A percentile compares a stretch with the other conserved stretches of the same genome.
Conservation (phyloP, 495 filamentous ascomycete species). For the Bryoglossum gracile region DNA sequence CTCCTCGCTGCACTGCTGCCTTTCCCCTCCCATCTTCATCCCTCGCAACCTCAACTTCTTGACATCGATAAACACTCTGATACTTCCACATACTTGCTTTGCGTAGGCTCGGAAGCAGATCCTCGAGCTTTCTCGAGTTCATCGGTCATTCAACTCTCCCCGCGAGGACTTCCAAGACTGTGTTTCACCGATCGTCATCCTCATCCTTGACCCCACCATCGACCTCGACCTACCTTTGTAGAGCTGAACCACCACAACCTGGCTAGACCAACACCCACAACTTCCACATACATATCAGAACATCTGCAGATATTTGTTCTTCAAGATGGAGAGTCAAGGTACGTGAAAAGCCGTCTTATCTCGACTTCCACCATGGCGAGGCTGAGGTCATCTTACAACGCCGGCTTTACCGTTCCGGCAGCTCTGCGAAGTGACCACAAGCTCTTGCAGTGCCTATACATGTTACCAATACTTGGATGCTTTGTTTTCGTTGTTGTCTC, state of each 20-base stretch:
- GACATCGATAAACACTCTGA: background rate
- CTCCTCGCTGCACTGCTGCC: too few relatives aligned
- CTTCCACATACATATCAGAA: background rate
- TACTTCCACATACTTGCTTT: background rate
- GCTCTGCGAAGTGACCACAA: too few relatives aligned
- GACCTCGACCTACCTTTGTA: background rate
- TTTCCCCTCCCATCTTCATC: background rate
- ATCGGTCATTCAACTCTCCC: background rate
- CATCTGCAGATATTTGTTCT: background rate
- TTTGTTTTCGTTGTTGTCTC: background rate
- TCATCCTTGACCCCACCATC: background rate
- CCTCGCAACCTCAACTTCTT: background rate
- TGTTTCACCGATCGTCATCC: too few relatives aligned
- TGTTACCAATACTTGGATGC: too few relatives aligned
- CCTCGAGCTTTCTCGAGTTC: background rate
- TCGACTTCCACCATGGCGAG: background rate
- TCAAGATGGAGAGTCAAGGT: slow-evolving; percentile 16
- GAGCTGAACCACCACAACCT: too few relatives aligned
- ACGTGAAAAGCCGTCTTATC: background rate
- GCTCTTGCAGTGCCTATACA: too few relatives aligned
- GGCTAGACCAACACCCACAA: background rate
- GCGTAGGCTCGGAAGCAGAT: background rate
- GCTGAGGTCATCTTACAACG: too few relatives aligned
- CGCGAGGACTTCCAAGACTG: too few relatives aligned
- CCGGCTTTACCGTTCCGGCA: background rate